Evolutionary conservation across 2,329 filamentous ascomycete species (phyloP), one percentile per base, ranked within the genome.

Genomic region (Fusarium sororula): DNA sequence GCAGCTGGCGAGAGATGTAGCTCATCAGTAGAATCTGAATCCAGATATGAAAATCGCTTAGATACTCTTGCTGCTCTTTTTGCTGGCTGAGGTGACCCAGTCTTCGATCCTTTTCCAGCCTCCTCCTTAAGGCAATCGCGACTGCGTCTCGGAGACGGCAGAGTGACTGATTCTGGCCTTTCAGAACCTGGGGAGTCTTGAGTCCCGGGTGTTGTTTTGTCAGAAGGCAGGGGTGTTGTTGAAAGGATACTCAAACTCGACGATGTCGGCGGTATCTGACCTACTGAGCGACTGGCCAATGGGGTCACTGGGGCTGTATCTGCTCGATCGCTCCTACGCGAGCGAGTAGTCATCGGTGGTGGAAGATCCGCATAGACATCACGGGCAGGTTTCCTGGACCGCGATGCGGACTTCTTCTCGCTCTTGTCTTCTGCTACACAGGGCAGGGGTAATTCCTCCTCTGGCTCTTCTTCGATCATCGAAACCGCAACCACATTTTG

Each of bases 21-120:
- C 69, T 89, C 87, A 72, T 89, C 87, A 0, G 86, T 84, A 18
- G 87, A 88, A 20, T 83, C 79, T 0, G 84, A 85, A 35, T 81
- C 82, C n/a, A 80, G 67, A 22, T 81, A 81, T 11, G 75, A 53
- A 18, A 75, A 75, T 14, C 77, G 77, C 59, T 75, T 76, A 11
- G 76, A 71, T 47, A 72, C 66, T 39, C 70, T 79, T 44, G 54
- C 66, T 7, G 67, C 63, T 44, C 75, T 78, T 20, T 62, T 75
- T 20, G 69, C 48, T 18, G 72, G 69, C 35, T 79, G 80, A 45
- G 80, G 79, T 24, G 81, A 81, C 24, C 72, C 77, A 8, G 79
- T 78, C 20, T 72, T 79, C 5, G 69, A 58, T n/a, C 61, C 68
- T 15, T 59, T 63, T 57, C 60, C 72, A 18, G 58, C 24, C 11